Percentiles rank a stretch among this genome's conserved stretches.
Evolutionary conservation across 1,284 basidiomycete genomes (phyloP).

Genomic region (Peniophora sp.): DNA sequence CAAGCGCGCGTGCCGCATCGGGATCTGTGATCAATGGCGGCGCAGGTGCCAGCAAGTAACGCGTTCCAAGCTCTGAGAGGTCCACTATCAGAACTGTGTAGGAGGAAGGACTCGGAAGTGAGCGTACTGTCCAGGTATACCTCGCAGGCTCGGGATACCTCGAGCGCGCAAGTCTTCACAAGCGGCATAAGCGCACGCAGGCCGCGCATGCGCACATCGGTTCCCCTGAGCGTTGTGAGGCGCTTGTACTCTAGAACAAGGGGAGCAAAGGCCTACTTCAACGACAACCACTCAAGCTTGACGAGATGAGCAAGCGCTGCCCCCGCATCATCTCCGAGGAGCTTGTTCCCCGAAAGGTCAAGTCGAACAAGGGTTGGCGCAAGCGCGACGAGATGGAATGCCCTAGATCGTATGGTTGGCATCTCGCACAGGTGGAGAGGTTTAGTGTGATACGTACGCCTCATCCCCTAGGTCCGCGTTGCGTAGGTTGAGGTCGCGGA

Average conservation of each 20-base stretch:
- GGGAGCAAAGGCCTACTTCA: too few species aligned
- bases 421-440: neutral
- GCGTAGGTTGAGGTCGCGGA: slow-evolving; percentile 41
- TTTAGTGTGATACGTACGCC: slow-evolving; percentile 32
- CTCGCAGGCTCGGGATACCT: slow-evolving; percentile 45
- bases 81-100: neutral
- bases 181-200: slow-evolving; percentile 42
- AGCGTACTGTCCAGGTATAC: slow-evolving; percentile 43
- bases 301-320: slow-evolving; percentile 42
- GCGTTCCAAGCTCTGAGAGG: slow-evolving; percentile 30
- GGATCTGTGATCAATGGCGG: slow-evolving; percentile 45
- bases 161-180: slow-evolving; percentile 33
- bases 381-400: slow-evolving; percentile 50
- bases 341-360: slow-evolving; percentile 40
- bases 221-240: slow-evolving; percentile 38
- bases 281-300: too few species aligned
- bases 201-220: slow-evolving; percentile 46
- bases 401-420: slow-evolving; percentile 22
- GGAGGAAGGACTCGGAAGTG: neutral
- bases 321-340: slow-evolving; percentile 46
- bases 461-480: slow-evolving; percentile 53
- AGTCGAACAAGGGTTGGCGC: slow-evolving; percentile 43
- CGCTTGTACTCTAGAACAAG: too few species aligned
- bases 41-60: slow-evolving; percentile 37
- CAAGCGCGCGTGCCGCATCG: slow-evolving; percentile 30